Conservation (phyloP, 2,329 filamentous ascomycete species). For the Tricladium varicosporioides region DNA sequence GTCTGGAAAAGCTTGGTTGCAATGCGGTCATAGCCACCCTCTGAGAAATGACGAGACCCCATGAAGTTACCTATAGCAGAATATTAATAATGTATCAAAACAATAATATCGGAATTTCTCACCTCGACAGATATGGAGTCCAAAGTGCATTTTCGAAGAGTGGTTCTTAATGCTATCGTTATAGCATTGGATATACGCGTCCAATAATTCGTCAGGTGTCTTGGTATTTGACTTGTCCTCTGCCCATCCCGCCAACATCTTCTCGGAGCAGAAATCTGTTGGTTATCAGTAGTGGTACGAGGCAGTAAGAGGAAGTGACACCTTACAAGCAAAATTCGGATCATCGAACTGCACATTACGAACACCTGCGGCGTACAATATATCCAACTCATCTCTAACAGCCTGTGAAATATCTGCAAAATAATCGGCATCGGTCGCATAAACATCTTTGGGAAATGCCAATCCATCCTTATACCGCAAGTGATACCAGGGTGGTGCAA, state of each 20-base stretch:
- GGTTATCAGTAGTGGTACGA: neutral
- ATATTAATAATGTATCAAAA: neutral
- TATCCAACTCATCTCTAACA: conserved; percentile 50
- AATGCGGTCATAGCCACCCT: conserved; percentile 66
- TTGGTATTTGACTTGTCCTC: conserved; percentile 56
- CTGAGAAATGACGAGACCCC: conserved; percentile 63
- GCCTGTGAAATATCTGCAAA: conserved; percentile 53
- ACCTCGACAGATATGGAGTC: conserved; percentile 71
- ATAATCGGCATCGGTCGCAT: conserved; percentile 51
- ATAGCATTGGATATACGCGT: conserved; percentile 75
- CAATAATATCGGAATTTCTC: neutral
- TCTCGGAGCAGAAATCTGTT: conserved; percentile 69
- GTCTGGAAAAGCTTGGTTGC: conserved; percentile 64
- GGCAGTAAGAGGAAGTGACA: neutral
- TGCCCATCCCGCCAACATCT: conserved; percentile 68
- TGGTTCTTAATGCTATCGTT: conserved; percentile 66
- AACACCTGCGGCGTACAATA: conserved; percentile 53
- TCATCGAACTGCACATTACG: conserved; percentile 56
- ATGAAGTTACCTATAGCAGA: conserved; percentile 53
- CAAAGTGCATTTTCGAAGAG: conserved; percentile 70
- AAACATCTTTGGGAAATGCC: conserved; percentile 51
- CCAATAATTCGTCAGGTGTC: conserved; percentile 68
- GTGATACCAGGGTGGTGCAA: conserved; percentile 69
- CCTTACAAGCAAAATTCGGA: conserved; percentile 61
- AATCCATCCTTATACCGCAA: conserved; percentile 55